Conservation (phyloP, 371 early-diverging fungal genomes). For the Rhizopus arrhizus region DNA sequence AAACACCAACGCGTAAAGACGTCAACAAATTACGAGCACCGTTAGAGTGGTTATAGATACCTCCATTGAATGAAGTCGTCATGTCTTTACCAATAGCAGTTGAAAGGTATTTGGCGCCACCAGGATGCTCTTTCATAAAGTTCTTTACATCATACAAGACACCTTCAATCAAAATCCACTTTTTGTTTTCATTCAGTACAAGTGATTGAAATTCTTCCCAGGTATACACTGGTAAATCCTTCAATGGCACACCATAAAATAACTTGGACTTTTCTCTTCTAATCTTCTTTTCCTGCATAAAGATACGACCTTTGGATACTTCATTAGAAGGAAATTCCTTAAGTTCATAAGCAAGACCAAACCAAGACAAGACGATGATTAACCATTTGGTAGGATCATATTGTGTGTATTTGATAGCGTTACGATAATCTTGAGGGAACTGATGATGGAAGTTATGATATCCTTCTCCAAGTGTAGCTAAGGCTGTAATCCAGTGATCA, state of each 20-base stretch:
- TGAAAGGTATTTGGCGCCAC: conserved; percentile 79
- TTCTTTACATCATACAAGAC: conserved; percentile 87
- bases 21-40: conserved; percentile 81
- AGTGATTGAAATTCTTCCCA: conserved; percentile 74
- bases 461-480: conserved; percentile 83
- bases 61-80: conserved; percentile 86
- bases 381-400: conserved; percentile 97
- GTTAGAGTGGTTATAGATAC: conserved; percentile 83
- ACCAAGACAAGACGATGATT: conserved; percentile 62
- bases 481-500: conserved; percentile 80
- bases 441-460: conserved; percentile 94
- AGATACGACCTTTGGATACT: conserved; percentile 80
- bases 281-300: conserved; percentile 85
- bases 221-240: conserved; percentile 73
- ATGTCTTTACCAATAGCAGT: conserved; percentile 83
- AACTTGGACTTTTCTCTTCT: conserved; percentile 59
- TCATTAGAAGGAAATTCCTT: conserved; percentile 90
- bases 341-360: conserved; percentile 85
- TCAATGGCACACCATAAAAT: conserved; percentile 74
- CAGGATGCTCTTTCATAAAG: conserved; percentile 92
- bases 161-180: conserved; percentile 87
- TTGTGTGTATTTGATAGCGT: conserved; percentile 86
- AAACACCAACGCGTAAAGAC: conserved; percentile 72
- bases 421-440: conserved; percentile 96
- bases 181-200: conserved; percentile 63